Conservation (phyloP, 2,329 filamentous ascomycete genomes). For the Apiospora hydei region DNA sequence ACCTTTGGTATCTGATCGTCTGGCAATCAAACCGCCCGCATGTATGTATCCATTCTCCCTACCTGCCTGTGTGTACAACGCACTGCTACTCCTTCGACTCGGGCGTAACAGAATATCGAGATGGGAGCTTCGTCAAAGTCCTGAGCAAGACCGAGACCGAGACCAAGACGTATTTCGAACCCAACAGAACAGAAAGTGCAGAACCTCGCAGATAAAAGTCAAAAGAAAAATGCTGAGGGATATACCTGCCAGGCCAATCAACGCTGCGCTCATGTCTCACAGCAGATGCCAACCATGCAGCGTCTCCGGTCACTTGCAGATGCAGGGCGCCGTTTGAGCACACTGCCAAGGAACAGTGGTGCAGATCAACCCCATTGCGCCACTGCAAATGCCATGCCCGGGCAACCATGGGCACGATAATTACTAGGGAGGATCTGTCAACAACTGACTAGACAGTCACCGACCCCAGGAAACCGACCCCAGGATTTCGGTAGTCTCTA, state of each 20-base stretch:
- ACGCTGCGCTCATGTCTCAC: background rate
- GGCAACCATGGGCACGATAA: slow-evolving; percentile 13
- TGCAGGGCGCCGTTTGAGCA: slow-evolving; percentile 16
- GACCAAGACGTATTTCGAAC: background rate
- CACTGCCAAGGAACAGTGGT: slow-evolving; percentile 8
- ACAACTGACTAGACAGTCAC: background rate
- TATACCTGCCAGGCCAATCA: background rate
- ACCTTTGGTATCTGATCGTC: background rate
- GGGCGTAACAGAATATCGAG: background rate
- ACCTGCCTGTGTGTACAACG: background rate
- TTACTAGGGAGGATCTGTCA: slow-evolving; percentile 11
- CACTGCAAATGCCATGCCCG: background rate
- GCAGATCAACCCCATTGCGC: slow-evolving; percentile 1
- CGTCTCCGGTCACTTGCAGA: slow-evolving; percentile 12
- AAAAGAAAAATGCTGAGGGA: background rate
- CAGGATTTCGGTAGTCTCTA: slow-evolving; percentile 15
- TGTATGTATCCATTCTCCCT: background rate
- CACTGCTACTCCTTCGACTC: background rate
- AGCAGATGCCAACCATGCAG: slow-evolving; percentile 10
- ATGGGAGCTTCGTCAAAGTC: background rate
- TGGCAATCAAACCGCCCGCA: background rate
- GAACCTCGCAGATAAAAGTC: background rate
- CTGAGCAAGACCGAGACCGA: background rate
- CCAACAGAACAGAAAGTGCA: background rate
- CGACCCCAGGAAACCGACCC: slow-evolving; percentile 12